These are phyloP conservation scores for Linderniella brevidens DNA, from an alignment of 257 asterid genomes.

Conservation along the genomic window DNA sequence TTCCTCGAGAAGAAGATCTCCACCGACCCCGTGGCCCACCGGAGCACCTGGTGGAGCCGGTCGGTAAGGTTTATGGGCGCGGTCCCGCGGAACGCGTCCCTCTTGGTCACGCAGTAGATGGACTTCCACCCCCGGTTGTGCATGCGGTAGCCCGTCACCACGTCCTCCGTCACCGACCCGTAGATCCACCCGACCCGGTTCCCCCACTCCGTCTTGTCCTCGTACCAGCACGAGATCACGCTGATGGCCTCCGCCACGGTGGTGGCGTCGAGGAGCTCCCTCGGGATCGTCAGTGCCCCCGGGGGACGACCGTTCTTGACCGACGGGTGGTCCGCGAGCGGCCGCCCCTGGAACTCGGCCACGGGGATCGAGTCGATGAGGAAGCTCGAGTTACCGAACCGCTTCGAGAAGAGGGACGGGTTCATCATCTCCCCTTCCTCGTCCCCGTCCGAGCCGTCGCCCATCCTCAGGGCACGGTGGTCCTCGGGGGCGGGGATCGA, in stretches of 20 bases:
- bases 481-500: conserved; percentile 37
- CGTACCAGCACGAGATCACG: conserved; percentile 72
- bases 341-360: conserved; percentile 66
- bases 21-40: conserved; percentile 77
- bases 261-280: conserved; percentile 61
- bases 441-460: conserved; percentile 54
- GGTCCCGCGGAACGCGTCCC: conserved; percentile 76
- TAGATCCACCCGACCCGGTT: conserved; percentile 72
- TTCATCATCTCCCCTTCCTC: conserved; percentile 16
- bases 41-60: conserved; percentile 70
- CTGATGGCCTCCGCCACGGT: conserved; percentile 70
- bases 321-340: conserved; percentile 66
- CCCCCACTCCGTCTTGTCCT: conserved; percentile 76
- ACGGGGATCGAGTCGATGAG: conserved; percentile 55
- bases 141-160: conserved; percentile 69
- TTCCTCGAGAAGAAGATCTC: conserved; percentile 70
- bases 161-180: conserved; percentile 72
- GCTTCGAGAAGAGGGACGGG: conserved; percentile 37
- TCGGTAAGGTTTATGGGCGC: conserved; percentile 67
- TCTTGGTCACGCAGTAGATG: conserved; percentile 58
- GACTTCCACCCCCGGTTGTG: conserved; percentile 75
- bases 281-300: conserved; percentile 43
- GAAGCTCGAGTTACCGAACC: conserved; percentile 51
- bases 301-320: conserved; percentile 59
- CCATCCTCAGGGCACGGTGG: conserved; percentile 35